These are phyloP conservation scores for Udeniomyces megalosporus DNA, from an alignment of 768 basidiomycete species.

Conservation along the genomic window DNA sequence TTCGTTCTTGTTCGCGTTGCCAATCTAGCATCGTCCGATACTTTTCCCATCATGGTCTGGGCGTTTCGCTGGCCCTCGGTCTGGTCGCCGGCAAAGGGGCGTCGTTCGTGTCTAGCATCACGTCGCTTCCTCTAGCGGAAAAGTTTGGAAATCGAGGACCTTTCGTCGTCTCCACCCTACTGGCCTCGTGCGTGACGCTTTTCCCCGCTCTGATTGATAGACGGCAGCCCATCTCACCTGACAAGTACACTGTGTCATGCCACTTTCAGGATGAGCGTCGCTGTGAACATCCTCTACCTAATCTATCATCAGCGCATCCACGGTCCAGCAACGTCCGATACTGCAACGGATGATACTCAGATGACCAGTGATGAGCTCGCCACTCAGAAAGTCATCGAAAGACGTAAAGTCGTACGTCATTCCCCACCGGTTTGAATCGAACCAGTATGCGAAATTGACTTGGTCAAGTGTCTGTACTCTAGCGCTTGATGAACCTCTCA, in stretches of 20 bases:
- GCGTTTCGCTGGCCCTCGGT: conserved; percentile 63
- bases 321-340: conserved; percentile 42
- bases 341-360: conserved; percentile 34
- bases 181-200: conserved; percentile 42
- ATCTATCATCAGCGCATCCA: conserved; percentile 46
- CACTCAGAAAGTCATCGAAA: conserved; percentile 5
- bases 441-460: neutral
- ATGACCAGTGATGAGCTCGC: conserved; percentile 33
- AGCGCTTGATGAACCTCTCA: conserved; percentile 33
- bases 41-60: conserved; percentile 54
- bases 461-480: neutral
- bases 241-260: too few relatives aligned
- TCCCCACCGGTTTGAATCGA: conserved; percentile 36
- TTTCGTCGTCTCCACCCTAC: conserved; percentile 49
- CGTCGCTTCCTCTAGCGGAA: conserved; percentile 59
- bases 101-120: conserved; percentile 57
- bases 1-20: neutral
- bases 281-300: conserved; percentile 53
- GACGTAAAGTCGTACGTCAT: conserved; percentile 34
- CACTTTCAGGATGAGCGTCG: conserved; percentile 29
- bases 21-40: conserved; percentile 45
- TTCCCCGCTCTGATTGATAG: neutral
- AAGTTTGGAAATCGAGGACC: conserved; percentile 52
- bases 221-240: neutral
- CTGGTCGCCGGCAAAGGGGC: conserved; percentile 65